phyloP scores from a whole-genome alignment of 108 stramenopile species.

The Thalassiosira profunda region DNA sequence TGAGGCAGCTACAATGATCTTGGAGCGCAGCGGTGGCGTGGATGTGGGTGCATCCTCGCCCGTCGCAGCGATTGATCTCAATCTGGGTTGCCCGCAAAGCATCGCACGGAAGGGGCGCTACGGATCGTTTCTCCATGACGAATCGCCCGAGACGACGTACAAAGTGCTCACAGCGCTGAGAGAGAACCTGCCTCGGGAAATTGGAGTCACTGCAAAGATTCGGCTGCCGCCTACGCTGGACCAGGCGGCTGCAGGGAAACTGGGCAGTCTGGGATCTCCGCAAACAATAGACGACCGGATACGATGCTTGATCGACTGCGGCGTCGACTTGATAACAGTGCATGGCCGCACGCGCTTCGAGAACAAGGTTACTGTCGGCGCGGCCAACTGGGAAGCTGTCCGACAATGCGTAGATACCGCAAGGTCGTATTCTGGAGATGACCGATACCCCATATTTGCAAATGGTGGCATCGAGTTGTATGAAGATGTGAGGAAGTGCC shows the following conservation, averaged over 20 bases:
- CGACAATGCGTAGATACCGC: slow-evolving; percentile 51
- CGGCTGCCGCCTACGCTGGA: slow-evolving; percentile 59
- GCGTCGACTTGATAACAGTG: slow-evolving; percentile 91
- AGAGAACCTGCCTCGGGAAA: slow-evolving; percentile 54
- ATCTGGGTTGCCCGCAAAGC: slow-evolving; percentile 86
- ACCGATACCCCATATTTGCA: slow-evolving; percentile 87
- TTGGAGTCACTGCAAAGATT: slow-evolving; percentile 82
- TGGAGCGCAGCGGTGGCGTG: slow-evolving; percentile 41
- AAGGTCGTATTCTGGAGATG: slow-evolving; percentile 42
- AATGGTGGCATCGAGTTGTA: slow-evolving; percentile 95
- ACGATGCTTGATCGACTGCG: slow-evolving; percentile 71
- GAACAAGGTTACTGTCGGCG: slow-evolving; percentile 82
- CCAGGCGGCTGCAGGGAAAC: slow-evolving; percentile 26
- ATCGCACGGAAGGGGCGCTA: slow-evolving; percentile 85
- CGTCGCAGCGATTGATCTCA: slow-evolving; percentile 82
- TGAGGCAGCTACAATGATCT: slow-evolving; percentile 80
- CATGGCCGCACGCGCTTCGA: slow-evolving; percentile 96
- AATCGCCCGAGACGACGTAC: slow-evolving; percentile 70
- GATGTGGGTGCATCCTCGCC: slow-evolving; percentile 1
- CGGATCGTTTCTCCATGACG: slow-evolving; percentile 84
- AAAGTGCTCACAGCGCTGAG: slow-evolving; percentile 59
- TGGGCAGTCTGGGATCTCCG: slow-evolving; percentile 17
- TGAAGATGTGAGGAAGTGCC: slow-evolving; percentile 70
- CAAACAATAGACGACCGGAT: slow-evolving; percentile 57
- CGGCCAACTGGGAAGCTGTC: slow-evolving; percentile 68